Evolutionary conservation across 768 basidiomycete genomes (phyloP).

Genomic region (Macrolepiota fuliginosa): DNA sequence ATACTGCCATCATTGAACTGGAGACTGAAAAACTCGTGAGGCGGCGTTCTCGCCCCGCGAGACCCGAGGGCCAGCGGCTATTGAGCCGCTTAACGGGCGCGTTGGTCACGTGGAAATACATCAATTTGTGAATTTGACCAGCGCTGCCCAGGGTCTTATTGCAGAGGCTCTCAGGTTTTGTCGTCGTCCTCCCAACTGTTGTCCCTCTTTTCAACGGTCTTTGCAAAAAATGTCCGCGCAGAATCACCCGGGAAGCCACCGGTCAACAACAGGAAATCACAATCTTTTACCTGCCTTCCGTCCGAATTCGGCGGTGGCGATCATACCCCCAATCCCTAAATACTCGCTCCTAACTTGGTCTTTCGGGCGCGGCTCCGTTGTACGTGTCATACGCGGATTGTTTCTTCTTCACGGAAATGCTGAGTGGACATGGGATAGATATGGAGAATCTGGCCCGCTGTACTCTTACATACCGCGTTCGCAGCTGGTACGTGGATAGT

Average conservation of each 20-base stretch:
- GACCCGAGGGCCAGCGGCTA: no score
- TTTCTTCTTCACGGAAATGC: neutral
- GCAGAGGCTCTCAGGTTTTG: neutral
- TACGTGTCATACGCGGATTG: conserved; percentile 8
- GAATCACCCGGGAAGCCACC: neutral
- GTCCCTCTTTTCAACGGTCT: neutral
- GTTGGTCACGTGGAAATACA: no score
- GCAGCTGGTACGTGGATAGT: conserved; percentile 37
- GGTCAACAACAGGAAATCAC: neutral
- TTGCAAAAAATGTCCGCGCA: neutral
- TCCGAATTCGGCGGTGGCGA: conserved; percentile 14
- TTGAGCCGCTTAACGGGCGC: no score
- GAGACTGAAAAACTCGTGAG: no score
- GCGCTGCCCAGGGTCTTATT: no score
- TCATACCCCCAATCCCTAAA: conserved; percentile 17
- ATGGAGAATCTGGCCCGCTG: conserved; percentile 68
- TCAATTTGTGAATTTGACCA: no score
- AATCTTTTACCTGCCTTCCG: conserved; percentile 25
- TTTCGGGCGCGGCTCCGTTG: conserved; percentile 31
- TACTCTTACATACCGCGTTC: conserved; percentile 57
- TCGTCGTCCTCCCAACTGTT: neutral
- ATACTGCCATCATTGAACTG: no score
- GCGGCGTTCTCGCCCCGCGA: no score
- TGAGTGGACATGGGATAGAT: conserved; percentile 28
- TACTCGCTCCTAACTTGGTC: conserved; percentile 31